Conservation (phyloP, 192 early-diverging fungal species). For the Coemansia guatemalensis region DNA sequence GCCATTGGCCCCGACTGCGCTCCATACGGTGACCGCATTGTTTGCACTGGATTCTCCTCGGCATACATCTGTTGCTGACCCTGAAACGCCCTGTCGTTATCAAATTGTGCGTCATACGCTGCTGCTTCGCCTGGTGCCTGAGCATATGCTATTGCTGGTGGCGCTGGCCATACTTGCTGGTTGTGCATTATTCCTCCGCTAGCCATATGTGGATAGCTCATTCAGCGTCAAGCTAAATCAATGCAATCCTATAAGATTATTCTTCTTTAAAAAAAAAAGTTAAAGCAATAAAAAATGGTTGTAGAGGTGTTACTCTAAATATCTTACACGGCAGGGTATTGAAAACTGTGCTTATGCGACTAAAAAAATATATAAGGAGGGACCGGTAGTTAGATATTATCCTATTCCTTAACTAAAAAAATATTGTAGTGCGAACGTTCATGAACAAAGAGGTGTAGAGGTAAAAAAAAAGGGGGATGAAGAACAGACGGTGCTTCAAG, state of each 20-base stretch:
- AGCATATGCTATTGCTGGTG: neutral
- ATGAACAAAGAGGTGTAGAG: neutral
- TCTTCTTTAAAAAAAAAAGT: neutral
- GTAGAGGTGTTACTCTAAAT: neutral
- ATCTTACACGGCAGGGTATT: too few relatives aligned
- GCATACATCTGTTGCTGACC: neutral
- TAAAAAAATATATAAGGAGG: too few relatives aligned
- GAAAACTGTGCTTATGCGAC: too few relatives aligned
- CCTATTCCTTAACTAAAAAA: too few relatives aligned
- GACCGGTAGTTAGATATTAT: too few relatives aligned
- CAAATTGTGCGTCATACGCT: conserved; percentile 17
- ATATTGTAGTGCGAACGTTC: too few relatives aligned
- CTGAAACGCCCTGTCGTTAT: neutral
- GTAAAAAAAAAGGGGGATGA: neutral
- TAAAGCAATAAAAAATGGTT: neutral
- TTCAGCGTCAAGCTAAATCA: neutral
- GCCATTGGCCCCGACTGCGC: neutral
- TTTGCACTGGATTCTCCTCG: neutral
- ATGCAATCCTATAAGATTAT: neutral
- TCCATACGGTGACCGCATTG: conserved; percentile 7
- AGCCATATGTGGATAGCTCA: neutral
- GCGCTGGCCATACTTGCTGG: neutral
- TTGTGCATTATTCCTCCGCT: neutral
- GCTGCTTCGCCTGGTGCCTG: conserved; percentile 11
- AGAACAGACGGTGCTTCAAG: neutral